Percentiles rank a stretch among this genome's conserved stretches.
These are phyloP conservation scores for Chimonanthus praecox DNA, from an alignment of 164 flowering plant species.

Conservation along the genomic window DNA sequence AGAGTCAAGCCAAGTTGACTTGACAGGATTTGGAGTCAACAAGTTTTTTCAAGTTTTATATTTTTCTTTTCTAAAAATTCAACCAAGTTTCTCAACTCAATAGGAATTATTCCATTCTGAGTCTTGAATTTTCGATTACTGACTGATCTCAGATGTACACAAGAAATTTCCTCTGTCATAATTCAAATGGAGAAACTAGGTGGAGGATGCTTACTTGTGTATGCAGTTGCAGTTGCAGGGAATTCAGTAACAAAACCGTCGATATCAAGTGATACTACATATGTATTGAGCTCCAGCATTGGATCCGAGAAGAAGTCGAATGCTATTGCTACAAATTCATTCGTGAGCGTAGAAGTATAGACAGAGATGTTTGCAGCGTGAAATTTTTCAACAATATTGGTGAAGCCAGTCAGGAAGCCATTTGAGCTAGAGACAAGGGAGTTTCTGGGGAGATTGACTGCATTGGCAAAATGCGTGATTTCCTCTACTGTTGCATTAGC, in stretches of 20 bases:
- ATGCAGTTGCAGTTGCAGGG: slow-evolving; percentile 77
- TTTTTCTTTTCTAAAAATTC: too few relatives aligned
- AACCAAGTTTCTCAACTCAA: background rate
- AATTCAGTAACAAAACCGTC: slow-evolving; percentile 77
- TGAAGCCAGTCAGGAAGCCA: slow-evolving; percentile 26
- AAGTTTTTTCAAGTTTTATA: background rate
- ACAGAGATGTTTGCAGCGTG: slow-evolving; percentile 69
- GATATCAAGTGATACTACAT: slow-evolving; percentile 19
- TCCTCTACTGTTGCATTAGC: slow-evolving; percentile 46
- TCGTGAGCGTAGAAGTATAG: slow-evolving; percentile 44
- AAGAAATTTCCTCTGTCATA: too few relatives aligned
- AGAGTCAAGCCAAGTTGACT: background rate
- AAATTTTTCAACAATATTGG: slow-evolving; percentile 42
- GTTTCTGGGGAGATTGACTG: slow-evolving; percentile 43
- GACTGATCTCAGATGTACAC: too few relatives aligned
- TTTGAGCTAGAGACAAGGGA: slow-evolving; percentile 22
- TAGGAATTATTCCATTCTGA: too few relatives aligned
- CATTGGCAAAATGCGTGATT: slow-evolving; percentile 68
- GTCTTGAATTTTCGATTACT: background rate
- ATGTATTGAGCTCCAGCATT: slow-evolving; percentile 52
- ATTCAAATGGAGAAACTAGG: background rate
- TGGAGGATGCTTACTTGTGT: slow-evolving; percentile 53
- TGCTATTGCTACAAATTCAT: slow-evolving; percentile 48
- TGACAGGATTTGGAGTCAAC: background rate
- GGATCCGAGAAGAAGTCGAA: slow-evolving; percentile 79